These are phyloP conservation scores for Cyclostephanos tholiformis DNA, from an alignment of 108 stramenopile genomes.

Conservation along the genomic window DNA sequence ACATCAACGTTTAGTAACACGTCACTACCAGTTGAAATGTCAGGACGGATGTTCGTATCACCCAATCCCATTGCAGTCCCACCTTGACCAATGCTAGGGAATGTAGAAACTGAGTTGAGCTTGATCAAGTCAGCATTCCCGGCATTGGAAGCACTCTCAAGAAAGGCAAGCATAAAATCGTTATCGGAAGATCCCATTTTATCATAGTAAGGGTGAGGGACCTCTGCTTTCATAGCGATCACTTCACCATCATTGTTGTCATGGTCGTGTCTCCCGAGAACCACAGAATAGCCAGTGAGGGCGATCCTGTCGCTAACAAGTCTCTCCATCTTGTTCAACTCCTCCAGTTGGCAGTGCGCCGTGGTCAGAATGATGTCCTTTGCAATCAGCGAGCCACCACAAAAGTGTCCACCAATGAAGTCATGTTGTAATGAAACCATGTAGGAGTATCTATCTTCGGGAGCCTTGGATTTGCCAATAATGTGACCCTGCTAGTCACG, in stretches of 20 bases:
- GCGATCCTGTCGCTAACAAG: too few relatives aligned
- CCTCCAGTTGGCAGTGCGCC: too few relatives aligned
- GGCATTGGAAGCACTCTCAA: neutral
- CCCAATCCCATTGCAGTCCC: constrained; percentile 64
- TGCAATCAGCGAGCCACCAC: too few relatives aligned
- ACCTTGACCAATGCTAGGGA: constrained; percentile 31
- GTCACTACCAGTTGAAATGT: neutral
- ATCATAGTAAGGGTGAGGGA: constrained; percentile 28
- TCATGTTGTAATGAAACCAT: too few relatives aligned
- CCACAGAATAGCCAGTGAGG: too few relatives aligned
- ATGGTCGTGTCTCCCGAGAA: too few relatives aligned
- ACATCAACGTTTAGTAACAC: constrained; percentile 22
- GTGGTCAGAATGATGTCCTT: too few relatives aligned
- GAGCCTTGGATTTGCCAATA: too few relatives aligned
- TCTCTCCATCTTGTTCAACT: too few relatives aligned
- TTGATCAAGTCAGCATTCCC: constrained; percentile 6
- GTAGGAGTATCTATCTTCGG: too few relatives aligned
- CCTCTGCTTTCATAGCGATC: constrained; percentile 6
- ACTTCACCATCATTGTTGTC: constrained; percentile 20
- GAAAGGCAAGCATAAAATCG: constrained; percentile 35
- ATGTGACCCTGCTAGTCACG: too few relatives aligned
- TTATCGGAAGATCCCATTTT: constrained; percentile 5
- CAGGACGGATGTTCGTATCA: constrained; percentile 12
- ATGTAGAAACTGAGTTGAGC: constrained; percentile 37
- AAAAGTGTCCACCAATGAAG: too few relatives aligned